Base-by-base conservation (phyloP, 208 protist genomes). In the Trypanosoma cruzi region DNA sequence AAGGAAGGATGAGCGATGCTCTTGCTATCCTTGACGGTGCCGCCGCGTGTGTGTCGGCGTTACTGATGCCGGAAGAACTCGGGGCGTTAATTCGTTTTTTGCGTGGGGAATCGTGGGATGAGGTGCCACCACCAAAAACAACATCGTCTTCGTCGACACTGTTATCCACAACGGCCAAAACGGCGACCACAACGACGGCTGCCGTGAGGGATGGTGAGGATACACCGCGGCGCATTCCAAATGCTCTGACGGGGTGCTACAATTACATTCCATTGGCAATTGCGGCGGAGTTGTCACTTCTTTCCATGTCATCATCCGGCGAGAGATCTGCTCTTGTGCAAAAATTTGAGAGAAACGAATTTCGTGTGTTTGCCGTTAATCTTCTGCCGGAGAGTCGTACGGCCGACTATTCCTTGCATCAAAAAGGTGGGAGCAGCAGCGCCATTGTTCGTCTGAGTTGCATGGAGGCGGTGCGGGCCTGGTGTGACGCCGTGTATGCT, bases 211-310 rank as follows among this genome's bases (percentile, higher is more conserved):
- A 16, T 62, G 26, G 4, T 5, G 49, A 52, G 56, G 34, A n/a
- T 62, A 18, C 10, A 4, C 24, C 13, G 31, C 40, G 75, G 22
- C 36, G 58, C 24, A 67, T 78, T 54, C 76, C 79, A 7, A 75
- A 80, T 28, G 61, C 66, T 0, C 58, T 85, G 3, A 65, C 53
- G 16, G 48, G 53, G 14, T 84, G 74, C 72, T 85, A 86, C 36
- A 76, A 62, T 29, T 89, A 84, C 61, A 85, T 89, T 20, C 88
- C 88, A 0, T 80, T 93, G 8, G 88, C 79, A 16, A 89, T 93
- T 61, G 88, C 76, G 4, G 73, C 77, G 31, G 63, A 81, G 29
- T 42, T 58, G 11, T 65, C 69, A 0, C 75, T 87, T 53, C 29
- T 87, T 18, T 82, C 84, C 29, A 59, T 78, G 18, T 68, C 75